Evolutionary conservation across 1,284 basidiomycete genomes (phyloP).

Genomic region (Melampsora larici-populina): DNA sequence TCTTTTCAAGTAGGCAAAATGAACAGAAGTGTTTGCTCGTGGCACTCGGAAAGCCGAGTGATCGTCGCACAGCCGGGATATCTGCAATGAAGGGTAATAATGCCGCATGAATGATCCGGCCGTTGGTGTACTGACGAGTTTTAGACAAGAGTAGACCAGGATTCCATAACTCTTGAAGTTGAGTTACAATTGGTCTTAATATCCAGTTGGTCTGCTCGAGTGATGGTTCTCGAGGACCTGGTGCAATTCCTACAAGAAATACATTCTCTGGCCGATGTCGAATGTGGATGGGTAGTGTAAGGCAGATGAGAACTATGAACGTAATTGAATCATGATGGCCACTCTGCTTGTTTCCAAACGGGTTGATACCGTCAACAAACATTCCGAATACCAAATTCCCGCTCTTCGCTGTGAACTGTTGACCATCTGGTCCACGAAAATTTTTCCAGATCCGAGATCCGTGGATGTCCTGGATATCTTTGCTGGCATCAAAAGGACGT

Average conservation of each 20-base stretch:
- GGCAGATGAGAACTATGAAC: slow-evolving; percentile 14
- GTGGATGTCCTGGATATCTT: neutral
- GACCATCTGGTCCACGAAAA: slow-evolving; percentile 11
- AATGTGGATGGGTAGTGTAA: slow-evolving; percentile 41
- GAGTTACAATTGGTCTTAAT: too few relatives aligned
- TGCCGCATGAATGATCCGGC: neutral
- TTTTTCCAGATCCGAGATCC: slow-evolving; percentile 8
- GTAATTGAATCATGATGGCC: neutral
- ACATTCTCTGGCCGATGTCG: slow-evolving; percentile 46
- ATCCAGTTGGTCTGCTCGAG: slow-evolving; percentile 47
- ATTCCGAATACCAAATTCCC: slow-evolving; percentile 15
- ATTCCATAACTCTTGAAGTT: slow-evolving; percentile 12
- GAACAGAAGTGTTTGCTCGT: neutral
- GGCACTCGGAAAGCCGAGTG: neutral
- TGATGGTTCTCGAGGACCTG: slow-evolving; percentile 55
- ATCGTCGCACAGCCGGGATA: neutral
- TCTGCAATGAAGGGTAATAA: slow-evolving; percentile 7
- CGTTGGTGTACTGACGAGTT: neutral
- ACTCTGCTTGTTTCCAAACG: slow-evolving; percentile 27
- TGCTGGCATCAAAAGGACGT: neutral
- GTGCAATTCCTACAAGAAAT: slow-evolving; percentile 52
- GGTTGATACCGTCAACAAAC: slow-evolving; percentile 31
- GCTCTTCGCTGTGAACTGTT: neutral
- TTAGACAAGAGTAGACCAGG: slow-evolving; percentile 1
- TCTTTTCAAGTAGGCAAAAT: neutral